Conservation (phyloP, 148 eudicot species). For the Hydrangea macrophylla region DNA sequence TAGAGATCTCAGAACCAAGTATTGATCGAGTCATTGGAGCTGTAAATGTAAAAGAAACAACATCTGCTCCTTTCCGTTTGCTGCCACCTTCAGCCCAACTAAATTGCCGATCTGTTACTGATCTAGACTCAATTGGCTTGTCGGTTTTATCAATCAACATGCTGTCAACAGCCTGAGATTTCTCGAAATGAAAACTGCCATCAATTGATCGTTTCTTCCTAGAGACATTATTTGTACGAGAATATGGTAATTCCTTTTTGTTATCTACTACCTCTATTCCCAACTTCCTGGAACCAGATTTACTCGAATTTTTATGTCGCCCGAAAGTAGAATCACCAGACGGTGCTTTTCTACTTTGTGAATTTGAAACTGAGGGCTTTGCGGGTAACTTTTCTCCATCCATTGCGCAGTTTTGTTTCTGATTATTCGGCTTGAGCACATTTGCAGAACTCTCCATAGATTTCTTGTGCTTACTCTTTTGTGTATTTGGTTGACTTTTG, state of each 20-base stretch:
- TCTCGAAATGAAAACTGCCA: constrained; percentile 37
- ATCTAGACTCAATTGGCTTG: constrained; percentile 29
- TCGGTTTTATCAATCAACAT: constrained; percentile 34
- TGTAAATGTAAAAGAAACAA: constrained; percentile 90
- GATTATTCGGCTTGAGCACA: constrained; percentile 75
- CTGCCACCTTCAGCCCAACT: constrained; percentile 52
- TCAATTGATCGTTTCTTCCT: constrained; percentile 72
- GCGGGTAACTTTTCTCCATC: constrained; percentile 49
- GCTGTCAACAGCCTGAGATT: constrained; percentile 23
- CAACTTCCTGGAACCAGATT: constrained; percentile 56
- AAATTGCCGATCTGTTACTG: constrained; percentile 33
- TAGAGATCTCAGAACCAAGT: constrained; percentile 32
- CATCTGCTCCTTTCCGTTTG: constrained; percentile 65
- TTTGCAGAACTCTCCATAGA: constrained; percentile 28
- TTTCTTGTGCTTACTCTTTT: constrained; percentile 46
- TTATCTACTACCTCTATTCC: constrained; percentile 45
- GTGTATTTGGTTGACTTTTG: constrained; percentile 45
- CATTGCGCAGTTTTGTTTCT: constrained; percentile 67
- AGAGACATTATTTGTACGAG: constrained; percentile 42
- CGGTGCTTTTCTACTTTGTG: constrained; percentile 40
- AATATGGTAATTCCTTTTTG: constrained; percentile 40
- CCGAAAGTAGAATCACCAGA: constrained; percentile 37
- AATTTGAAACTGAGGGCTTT: constrained; percentile 37
- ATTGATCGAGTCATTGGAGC: constrained; percentile 65
- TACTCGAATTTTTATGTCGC: constrained; percentile 32